Conservation (phyloP, 352 stramenopile genomes). For the Sclerospora graminicola region DNA sequence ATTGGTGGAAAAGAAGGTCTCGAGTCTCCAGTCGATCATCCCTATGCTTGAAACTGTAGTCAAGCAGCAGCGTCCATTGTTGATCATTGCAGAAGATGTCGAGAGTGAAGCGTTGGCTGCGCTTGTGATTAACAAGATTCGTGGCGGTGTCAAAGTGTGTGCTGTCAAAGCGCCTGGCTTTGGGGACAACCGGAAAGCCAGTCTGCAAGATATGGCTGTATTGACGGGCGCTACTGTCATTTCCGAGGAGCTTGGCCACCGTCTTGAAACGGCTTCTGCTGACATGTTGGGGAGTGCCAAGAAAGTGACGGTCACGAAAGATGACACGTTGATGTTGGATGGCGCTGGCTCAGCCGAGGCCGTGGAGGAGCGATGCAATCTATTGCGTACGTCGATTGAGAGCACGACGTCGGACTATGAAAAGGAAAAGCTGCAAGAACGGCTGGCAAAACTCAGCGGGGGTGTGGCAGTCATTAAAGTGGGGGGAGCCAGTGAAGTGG, state of each 20-base stretch:
- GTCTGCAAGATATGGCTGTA: slow-evolving; percentile 98
- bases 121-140: slow-evolving; percentile 99
- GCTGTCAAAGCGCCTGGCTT: slow-evolving; percentile 99
- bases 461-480: slow-evolving; percentile 99
- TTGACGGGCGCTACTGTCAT: slow-evolving; percentile 97
- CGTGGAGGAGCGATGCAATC: slow-evolving; percentile 94
- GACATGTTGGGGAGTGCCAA: slow-evolving; percentile 94
- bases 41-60: slow-evolving; percentile 96
- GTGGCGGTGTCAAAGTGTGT: slow-evolving; percentile 98
- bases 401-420: slow-evolving; percentile 98
- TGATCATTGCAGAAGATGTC: slow-evolving; percentile 99
- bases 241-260: slow-evolving; percentile 97
- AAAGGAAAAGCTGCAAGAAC: slow-evolving; percentile 99
- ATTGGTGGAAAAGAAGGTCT: slow-evolving; percentile 99
- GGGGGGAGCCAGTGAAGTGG: slow-evolving; percentile 96
- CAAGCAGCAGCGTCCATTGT: slow-evolving; percentile 92
- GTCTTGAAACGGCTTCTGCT: slow-evolving; percentile 93
- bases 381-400: slow-evolving; percentile 94
- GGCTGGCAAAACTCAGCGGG: slow-evolving; percentile 97
- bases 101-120: slow-evolving; percentile 98
- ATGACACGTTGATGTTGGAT: slow-evolving; percentile 98
- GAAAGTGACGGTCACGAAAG: slow-evolving; percentile 96
- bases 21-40: slow-evolving; percentile 92
- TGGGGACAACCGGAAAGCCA: slow-evolving; percentile 99
- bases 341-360: slow-evolving; percentile 87